Base-by-base conservation (phyloP, 768 basidiomycete species). In the Amanita rubescens region DNA sequence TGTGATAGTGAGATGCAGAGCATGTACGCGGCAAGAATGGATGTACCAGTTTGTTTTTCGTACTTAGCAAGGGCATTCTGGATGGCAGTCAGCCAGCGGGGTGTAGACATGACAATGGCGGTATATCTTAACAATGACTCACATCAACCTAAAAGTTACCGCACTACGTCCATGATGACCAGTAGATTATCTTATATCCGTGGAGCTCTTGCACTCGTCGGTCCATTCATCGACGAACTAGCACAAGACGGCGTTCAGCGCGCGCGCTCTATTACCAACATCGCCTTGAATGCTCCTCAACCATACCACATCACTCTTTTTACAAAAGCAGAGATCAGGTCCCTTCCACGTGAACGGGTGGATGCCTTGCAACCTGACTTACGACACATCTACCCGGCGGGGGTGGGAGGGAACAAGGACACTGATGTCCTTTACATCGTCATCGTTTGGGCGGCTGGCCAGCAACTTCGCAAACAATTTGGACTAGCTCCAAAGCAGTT, bases 361-460 rank as follows among this genome's bases (percentile, higher is more conserved):
- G 49, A 39, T 32, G 27, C 15, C 41, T 15, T 52, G 30, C 38
- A 52, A 27, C 41, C 51, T 8, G 41, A 43, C 22, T 9, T 52
- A 5, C 61, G 54, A 8, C 59, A 69, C 38, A 47, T 79, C n/a
- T 68, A 69, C 45, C 42, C 63, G 35, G 60, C 68, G n/a, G 76
- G 77, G 6, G 53, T 75, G 6, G 76, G 76, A 10, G 72, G 72
- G n/a, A 67, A 63, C 42, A 46, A 55, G 1, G 47, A 55, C 8
- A 30, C 55, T n/a, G 65, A 63, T 1, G 66, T 73, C n/a, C 70
- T 63, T 57, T 82, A 76, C 59, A 69, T 77, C 15, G 73, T 79
- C 8, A 65, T 81, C n/a, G 66, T 81, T 2, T 81, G 80, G 78
- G 76, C 77, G 24, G 71, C 72, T 10, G 80, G 77, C 5, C 78